These are phyloP conservation scores for Bifiguratus adelaidae DNA, from an alignment of 192 early-diverging fungal genomes.

Conservation along the genomic window DNA sequence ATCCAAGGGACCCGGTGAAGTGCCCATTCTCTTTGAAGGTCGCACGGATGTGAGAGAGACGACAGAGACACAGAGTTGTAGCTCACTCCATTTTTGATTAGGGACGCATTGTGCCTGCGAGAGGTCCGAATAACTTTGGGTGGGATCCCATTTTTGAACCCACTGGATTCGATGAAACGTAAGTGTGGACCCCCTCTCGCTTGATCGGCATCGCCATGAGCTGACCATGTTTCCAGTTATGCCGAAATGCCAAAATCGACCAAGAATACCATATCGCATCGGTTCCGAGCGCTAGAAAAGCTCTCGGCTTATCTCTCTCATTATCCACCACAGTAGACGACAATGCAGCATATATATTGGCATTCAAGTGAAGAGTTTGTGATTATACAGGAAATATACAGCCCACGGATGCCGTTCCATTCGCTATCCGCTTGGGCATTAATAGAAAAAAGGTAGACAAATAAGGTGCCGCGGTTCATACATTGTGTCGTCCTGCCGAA, in stretches of 20 bases:
- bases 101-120: constrained; percentile 78
- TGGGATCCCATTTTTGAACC: constrained; percentile 98
- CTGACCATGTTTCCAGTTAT: constrained; percentile 58
- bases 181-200: not conserved
- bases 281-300: constrained; percentile 70
- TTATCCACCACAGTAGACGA: too few species aligned
- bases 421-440: too few species aligned
- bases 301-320: constrained; percentile 49
- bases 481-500: too few species aligned
- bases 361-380: too few species aligned
- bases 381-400: too few species aligned
- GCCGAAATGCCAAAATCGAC: constrained; percentile 76
- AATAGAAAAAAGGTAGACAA: too few species aligned
- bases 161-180: constrained; percentile 55
- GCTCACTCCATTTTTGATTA: constrained; percentile 6
- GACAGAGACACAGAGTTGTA: not conserved
- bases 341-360: too few species aligned
- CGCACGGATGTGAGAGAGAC: constrained; percentile 35
- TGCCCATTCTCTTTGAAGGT: constrained; percentile 86
- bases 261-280: constrained; percentile 91
- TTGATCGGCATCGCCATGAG: not conserved
- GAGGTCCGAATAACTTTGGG: constrained; percentile 80
- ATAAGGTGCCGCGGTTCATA: too few species aligned
- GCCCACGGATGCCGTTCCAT: too few species aligned
- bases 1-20: constrained; percentile 66